Percentiles rank a stretch among this genome's conserved stretches.
These are phyloP conservation scores for Dendrobium nobile DNA, from an alignment of 106 monocot species.

Conservation along the genomic window DNA sequence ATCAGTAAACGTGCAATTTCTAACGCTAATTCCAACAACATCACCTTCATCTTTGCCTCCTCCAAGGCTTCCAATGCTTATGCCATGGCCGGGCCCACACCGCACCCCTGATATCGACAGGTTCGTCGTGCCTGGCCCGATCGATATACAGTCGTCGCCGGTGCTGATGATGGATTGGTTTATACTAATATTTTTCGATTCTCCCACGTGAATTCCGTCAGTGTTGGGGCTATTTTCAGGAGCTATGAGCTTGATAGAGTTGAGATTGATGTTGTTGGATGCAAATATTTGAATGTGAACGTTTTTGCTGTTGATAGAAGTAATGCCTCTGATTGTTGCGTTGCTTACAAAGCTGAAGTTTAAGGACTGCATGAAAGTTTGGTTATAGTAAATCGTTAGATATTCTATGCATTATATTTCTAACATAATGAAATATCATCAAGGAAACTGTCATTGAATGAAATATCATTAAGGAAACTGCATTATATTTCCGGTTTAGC, in stretches of 20 bases:
- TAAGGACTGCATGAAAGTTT: conserved; percentile 17
- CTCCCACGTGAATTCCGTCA: conserved; percentile 39
- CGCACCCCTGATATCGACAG: conserved; percentile 14
- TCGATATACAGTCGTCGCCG: conserved; percentile 56
- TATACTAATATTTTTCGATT: conserved; percentile 16
- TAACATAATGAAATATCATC: too few relatives aligned
- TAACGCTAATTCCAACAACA: conserved; percentile 23
- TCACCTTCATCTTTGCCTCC: conserved; percentile 20
- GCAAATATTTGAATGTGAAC: conserved; percentile 30
- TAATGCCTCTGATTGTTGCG: conserved; percentile 16
- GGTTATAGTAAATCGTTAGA: neutral
- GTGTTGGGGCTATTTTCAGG: conserved; percentile 54
- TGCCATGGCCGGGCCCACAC: conserved; percentile 56
- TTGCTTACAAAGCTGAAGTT: conserved; percentile 20
- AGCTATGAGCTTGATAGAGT: conserved; percentile 21
- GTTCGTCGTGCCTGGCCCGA: conserved; percentile 27
- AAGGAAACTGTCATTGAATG: too few relatives aligned
- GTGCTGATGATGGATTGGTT: conserved; percentile 21
- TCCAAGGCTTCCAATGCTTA: conserved; percentile 45
- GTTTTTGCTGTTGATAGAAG: conserved; percentile 21
- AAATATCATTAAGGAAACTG: too few relatives aligned
- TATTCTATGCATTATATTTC: too few relatives aligned
- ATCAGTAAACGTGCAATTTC: conserved; percentile 24
- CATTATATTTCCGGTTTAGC: too few relatives aligned
- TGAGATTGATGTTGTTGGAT: conserved; percentile 13